Evolutionary conservation across 306 rosid genomes (phyloP).

Genomic region (Malus asiatica): DNA sequence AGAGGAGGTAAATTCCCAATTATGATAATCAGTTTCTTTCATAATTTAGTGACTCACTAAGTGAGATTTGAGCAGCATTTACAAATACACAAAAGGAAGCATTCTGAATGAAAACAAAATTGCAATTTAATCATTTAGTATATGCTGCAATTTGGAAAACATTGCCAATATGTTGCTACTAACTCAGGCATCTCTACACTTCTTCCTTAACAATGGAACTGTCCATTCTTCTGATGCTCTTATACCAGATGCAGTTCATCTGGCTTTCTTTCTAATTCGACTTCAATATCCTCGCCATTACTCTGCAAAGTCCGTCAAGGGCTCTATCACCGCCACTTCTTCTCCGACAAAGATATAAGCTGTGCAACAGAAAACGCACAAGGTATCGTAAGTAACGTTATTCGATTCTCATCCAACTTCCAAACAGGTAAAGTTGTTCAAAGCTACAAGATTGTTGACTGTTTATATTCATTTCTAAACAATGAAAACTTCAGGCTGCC

Average conservation of each 20-base stretch:
- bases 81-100: no score
- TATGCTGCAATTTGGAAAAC: neutral
- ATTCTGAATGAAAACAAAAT: neutral
- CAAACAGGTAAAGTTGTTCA: neutral
- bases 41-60: no score
- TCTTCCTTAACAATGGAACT: neutral
- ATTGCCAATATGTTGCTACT: neutral
- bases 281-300: neutral
- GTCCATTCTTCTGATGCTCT: neutral
- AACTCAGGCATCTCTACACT: neutral
- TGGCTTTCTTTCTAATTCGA: constrained; percentile 5
- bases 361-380: constrained; percentile 38
- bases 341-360: constrained; percentile 77
- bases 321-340: constrained; percentile 51
- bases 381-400: neutral
- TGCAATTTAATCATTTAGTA: neutral
- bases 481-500: neutral
- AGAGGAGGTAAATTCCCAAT: neutral
- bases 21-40: no score
- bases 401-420: neutral
- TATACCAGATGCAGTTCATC: neutral
- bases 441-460: neutral
- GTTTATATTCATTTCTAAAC: neutral
- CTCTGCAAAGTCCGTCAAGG: neutral
- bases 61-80: no score